phyloP scores from a whole-genome alignment of 2,329 filamentous ascomycete species.

The Cladosporium sp. region DNA sequence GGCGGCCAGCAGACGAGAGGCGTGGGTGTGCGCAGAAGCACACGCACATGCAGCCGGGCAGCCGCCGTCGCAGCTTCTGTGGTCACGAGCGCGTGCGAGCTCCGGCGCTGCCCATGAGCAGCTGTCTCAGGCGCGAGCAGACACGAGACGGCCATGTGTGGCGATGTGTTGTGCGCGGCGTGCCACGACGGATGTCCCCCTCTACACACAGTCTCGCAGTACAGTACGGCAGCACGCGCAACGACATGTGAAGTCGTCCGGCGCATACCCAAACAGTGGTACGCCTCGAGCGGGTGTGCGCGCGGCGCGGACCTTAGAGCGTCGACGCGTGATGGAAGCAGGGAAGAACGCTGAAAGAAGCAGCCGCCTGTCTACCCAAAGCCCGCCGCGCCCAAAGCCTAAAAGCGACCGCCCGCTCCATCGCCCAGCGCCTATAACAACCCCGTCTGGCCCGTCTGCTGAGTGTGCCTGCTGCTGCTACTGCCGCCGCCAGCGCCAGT shows the following conservation, averaged over 20 bases:
- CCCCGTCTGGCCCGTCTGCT: not conserved
- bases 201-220: no score
- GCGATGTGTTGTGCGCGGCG: no score
- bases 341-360: not conserved
- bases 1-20: not conserved
- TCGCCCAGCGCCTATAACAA: not conserved
- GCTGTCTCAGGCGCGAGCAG: not conserved
- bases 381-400: not conserved
- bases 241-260: slow-evolving; percentile 3
- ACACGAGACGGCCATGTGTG: not conserved
- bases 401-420: not conserved
- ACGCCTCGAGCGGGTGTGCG: not conserved
- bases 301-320: no score
- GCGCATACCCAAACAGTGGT: not conserved
- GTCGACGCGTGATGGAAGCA: no score
- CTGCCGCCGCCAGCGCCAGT: not conserved
- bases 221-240: not conserved
- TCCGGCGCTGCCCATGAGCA: not conserved
- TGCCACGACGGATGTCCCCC: no score
- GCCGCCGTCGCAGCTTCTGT: not conserved
- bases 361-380: not conserved
- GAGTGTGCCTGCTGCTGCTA: not conserved
- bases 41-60: not conserved
- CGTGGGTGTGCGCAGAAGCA: not conserved
- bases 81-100: not conserved